Percentiles rank a stretch among this genome's conserved stretches.
Conservation (phyloP, 2,329 filamentous ascomycete species). For the Aspergillus thermomutatus region DNA sequence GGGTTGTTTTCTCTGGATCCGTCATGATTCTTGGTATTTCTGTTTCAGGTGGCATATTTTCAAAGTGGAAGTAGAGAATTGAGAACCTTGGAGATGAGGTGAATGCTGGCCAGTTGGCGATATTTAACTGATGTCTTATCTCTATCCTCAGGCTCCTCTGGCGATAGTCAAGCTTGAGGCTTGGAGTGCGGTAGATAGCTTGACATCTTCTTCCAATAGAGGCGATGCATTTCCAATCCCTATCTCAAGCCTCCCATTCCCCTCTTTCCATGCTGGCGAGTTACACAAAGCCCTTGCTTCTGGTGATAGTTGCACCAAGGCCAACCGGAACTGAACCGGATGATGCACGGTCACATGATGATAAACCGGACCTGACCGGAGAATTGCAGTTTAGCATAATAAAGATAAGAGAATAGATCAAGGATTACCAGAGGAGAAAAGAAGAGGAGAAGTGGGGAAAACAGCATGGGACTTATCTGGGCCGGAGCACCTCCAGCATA, state of each 20-base stretch:
- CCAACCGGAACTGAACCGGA: background rate
- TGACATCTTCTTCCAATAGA: background rate
- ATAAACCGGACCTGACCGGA: background rate
- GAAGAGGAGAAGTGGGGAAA: background rate
- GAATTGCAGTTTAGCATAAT: background rate
- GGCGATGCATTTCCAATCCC: background rate
- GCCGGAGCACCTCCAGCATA: background rate
- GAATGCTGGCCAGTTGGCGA: background rate
- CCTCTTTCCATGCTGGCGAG: too few species aligned
- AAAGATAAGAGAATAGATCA: background rate
- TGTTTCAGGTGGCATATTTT: background rate
- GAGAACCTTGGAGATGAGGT: background rate
- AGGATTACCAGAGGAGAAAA: background rate
- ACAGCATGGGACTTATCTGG: background rate
- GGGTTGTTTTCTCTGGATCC: background rate
- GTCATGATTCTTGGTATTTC: background rate
- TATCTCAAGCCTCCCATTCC: background rate
- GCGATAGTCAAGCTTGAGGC: background rate
- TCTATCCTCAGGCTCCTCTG: background rate
- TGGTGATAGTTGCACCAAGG: background rate
- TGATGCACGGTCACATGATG: background rate
- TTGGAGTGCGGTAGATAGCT: background rate
- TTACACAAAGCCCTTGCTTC: background rate
- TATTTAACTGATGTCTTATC: background rate
- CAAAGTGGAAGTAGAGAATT: background rate